phyloP scores from a whole-genome alignment of 2,329 filamentous ascomycete species.

The Ustulina deusta region DNA sequence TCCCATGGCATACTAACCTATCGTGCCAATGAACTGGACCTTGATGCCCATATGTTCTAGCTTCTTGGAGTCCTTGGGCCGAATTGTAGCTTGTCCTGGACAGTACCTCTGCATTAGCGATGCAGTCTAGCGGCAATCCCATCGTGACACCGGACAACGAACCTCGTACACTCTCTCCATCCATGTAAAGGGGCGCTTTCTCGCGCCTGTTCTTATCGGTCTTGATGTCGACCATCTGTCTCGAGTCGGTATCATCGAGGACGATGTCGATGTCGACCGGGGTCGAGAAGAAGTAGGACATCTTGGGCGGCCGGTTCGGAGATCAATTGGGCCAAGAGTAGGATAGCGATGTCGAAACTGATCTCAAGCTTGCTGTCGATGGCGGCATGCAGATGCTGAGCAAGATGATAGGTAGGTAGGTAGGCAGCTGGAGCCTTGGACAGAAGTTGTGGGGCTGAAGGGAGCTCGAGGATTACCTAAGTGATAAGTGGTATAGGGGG shows the following conservation, averaged over 20 bases:
- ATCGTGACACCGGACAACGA: constrained; percentile 3
- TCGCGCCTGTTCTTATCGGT: constrained; percentile 98
- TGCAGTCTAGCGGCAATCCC: not conserved
- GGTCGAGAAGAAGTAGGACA: constrained; percentile 99
- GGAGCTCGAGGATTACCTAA: constrained; percentile 9
- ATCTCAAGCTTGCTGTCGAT: constrained; percentile 22
- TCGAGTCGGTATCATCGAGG: constrained; percentile 93
- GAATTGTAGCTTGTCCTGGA: constrained; percentile 89
- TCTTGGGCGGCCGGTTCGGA: constrained; percentile 54
- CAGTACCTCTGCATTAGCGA: constrained; percentile 8
- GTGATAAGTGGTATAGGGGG: constrained; percentile 14
- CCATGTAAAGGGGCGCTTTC: constrained; percentile 96
- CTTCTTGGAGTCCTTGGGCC: constrained; percentile 97
- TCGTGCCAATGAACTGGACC: constrained; percentile 98
- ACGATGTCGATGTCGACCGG: constrained; percentile 99
- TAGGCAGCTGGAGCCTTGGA: constrained; percentile 30
- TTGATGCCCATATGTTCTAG: constrained; percentile 99
- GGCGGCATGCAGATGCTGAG: constrained; percentile 14
- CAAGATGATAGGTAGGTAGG: constrained; percentile 13
- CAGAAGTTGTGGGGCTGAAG: constrained; percentile 23
- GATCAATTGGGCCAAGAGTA: constrained; percentile 24
- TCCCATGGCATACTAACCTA: constrained; percentile 70
- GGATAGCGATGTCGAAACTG: constrained; percentile 8
- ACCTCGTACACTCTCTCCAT: constrained; percentile 85
- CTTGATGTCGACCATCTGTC: constrained; percentile 96